phyloP scores from a whole-genome alignment of 73 alveolate genomes.

The Paramecium biaurelia region DNA sequence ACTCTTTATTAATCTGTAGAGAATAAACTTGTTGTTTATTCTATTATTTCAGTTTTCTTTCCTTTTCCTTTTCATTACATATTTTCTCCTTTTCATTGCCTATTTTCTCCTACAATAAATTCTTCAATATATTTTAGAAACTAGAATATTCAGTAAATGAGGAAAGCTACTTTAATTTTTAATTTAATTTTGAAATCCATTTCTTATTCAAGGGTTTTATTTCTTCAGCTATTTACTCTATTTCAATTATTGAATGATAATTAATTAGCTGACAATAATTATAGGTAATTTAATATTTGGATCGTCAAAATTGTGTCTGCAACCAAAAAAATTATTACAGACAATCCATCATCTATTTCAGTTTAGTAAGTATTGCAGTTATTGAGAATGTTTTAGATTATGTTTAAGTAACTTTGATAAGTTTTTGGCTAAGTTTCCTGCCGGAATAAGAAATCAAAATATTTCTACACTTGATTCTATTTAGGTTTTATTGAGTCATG shows the following conservation, averaged over 20 bases:
- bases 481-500: constrained; percentile 5
- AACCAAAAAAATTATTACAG: constrained; percentile 86
- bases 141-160: background rate
- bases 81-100: no score
- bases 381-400: constrained; percentile 43
- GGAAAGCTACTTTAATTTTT: background rate
- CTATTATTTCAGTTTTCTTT: no score
- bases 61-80: no score
- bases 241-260: background rate
- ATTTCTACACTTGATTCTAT: constrained; percentile 5
- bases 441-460: constrained; percentile 58
- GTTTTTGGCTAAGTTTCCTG: constrained; percentile 46
- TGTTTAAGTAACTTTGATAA: constrained; percentile 1
- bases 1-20: no score
- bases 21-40: no score
- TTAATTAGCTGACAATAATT: background rate
- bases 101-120: background rate
- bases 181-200: background rate
- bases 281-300: constrained; percentile 70
- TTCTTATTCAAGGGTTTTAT: background rate
- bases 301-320: constrained; percentile 71
- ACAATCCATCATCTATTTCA: constrained; percentile 43
- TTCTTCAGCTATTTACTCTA: background rate
- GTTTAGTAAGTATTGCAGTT: constrained; percentile 28
- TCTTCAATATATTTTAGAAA: background rate